Percentiles rank a stretch among this genome's conserved stretches.
phyloP scores from a whole-genome alignment of 345 rosid genomes.

The Raphanus raphanistrum region DNA sequence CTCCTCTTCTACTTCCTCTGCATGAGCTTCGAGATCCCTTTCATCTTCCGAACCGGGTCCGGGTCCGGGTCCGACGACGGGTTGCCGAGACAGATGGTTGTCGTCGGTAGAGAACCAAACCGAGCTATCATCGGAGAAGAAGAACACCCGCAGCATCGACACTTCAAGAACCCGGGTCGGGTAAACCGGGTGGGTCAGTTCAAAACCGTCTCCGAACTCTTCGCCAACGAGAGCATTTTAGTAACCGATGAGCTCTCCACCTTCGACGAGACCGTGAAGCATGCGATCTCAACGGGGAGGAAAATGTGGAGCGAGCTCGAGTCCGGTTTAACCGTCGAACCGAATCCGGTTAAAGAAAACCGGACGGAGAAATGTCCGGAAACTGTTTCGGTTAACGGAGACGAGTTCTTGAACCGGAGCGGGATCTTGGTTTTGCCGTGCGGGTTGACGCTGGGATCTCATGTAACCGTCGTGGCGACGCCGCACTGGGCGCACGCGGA shows the following conservation, averaged over 20 bases:
- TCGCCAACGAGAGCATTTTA: slow-evolving; percentile 45
- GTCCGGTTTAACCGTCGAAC: slow-evolving; percentile 37
- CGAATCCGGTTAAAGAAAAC: slow-evolving; percentile 25
- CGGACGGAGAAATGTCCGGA: slow-evolving; percentile 56
- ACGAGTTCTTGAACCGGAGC: slow-evolving; percentile 52
- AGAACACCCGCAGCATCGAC: slow-evolving; percentile 35
- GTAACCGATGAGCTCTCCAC: slow-evolving; percentile 50
- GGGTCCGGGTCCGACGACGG: slow-evolving; percentile 35
- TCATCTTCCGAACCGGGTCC: slow-evolving; percentile 50
- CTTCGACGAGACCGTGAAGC: slow-evolving; percentile 63
- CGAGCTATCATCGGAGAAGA: slow-evolving; percentile 28
- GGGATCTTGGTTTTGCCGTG: slow-evolving; percentile 70
- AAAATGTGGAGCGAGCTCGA: slow-evolving; percentile 58
- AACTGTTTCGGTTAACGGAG: slow-evolving; percentile 54
- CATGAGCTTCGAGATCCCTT: slow-evolving; percentile 71
- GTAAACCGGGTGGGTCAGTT: slow-evolving; percentile 33
- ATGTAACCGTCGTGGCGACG: slow-evolving; percentile 77
- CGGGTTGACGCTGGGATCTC: slow-evolving; percentile 86
- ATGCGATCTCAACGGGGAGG: slow-evolving; percentile 69
- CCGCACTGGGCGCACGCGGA: slow-evolving; percentile 74
- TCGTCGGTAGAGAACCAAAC: slow-evolving; percentile 36
- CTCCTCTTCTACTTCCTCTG: slow-evolving; percentile 54
- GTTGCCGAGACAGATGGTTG: slow-evolving; percentile 38
- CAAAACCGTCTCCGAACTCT: slow-evolving; percentile 51
- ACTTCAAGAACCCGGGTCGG: slow-evolving; percentile 40